These are phyloP conservation scores for Galeopsis tetrahit DNA, from an alignment of 257 asterid genomes.

Conservation along the genomic window DNA sequence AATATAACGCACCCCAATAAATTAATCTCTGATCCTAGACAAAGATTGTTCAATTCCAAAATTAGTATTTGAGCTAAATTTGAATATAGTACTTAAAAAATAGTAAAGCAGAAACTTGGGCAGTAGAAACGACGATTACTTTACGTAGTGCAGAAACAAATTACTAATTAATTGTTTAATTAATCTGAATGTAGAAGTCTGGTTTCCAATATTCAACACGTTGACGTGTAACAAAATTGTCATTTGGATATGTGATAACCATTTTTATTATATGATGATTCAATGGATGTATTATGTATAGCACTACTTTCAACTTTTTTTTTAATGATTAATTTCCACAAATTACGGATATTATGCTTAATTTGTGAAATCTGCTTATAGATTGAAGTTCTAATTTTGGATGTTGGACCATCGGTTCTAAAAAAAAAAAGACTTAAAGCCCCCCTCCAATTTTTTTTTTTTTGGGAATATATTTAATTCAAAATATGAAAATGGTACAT, in stretches of 20 bases:
- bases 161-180: neutral
- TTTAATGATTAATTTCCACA: slow-evolving; percentile 20
- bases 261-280: neutral
- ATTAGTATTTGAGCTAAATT: no score
- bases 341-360: slow-evolving; percentile 25
- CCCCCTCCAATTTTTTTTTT: no score
- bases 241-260: slow-evolving; percentile 15
- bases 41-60: no score
- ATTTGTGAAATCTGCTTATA: neutral
- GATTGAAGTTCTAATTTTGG: no score
- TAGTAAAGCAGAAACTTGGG: no score
- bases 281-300: slow-evolving; percentile 12
- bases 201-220: slow-evolving; percentile 20
- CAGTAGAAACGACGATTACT: neutral
- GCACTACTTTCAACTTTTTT: slow-evolving; percentile 27
- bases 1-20: no score
- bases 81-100: no score
- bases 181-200: neutral
- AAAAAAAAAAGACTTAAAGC: no score
- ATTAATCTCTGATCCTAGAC: no score
- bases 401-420: no score
- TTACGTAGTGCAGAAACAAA: slow-evolving; percentile 34
- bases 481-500: no score
- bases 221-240: slow-evolving; percentile 23
- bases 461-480: no score